phyloP scores from a whole-genome alignment of 345 rosid species.

The Sisymbrium altissimum region DNA sequence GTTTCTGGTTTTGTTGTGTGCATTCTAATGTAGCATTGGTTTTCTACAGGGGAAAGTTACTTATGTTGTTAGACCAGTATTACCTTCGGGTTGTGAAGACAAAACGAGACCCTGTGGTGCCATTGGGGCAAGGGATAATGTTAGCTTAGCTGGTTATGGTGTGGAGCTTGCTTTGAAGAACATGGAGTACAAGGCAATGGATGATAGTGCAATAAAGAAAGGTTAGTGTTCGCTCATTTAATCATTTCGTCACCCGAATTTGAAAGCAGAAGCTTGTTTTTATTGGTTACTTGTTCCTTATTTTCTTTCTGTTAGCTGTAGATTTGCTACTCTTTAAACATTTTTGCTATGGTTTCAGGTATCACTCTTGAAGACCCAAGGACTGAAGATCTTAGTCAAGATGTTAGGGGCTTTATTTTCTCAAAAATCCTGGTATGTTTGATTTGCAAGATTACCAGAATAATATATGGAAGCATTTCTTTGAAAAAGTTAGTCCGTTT shows the following conservation, averaged over 20 bases:
- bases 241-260: background rate
- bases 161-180: slow-evolving; percentile 98
- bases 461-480: slow-evolving; percentile 6
- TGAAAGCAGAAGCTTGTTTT: background rate
- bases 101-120: slow-evolving; percentile 76
- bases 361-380: slow-evolving; percentile 94
- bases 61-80: slow-evolving; percentile 89
- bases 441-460: background rate
- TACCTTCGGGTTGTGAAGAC: slow-evolving; percentile 82
- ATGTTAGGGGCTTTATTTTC: slow-evolving; percentile 98
- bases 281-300: background rate
- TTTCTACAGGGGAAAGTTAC: slow-evolving; percentile 71
- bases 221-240: slow-evolving; percentile 43
- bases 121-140: slow-evolving; percentile 67
- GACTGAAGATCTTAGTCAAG: slow-evolving; percentile 98
- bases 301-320: slow-evolving; percentile 9
- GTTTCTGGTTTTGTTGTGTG: slow-evolving; percentile 10
- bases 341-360: slow-evolving; percentile 58
- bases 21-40: slow-evolving; percentile 17
- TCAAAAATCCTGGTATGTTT: slow-evolving; percentile 86
- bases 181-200: slow-evolving; percentile 99
- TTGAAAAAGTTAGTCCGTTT: background rate
- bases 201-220: slow-evolving; percentile 88
- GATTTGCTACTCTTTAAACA: background rate
- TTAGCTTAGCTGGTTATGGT: slow-evolving; percentile 95